phyloP scores from a whole-genome alignment of 129 eudicot species.

The Escallonia rubra region DNA sequence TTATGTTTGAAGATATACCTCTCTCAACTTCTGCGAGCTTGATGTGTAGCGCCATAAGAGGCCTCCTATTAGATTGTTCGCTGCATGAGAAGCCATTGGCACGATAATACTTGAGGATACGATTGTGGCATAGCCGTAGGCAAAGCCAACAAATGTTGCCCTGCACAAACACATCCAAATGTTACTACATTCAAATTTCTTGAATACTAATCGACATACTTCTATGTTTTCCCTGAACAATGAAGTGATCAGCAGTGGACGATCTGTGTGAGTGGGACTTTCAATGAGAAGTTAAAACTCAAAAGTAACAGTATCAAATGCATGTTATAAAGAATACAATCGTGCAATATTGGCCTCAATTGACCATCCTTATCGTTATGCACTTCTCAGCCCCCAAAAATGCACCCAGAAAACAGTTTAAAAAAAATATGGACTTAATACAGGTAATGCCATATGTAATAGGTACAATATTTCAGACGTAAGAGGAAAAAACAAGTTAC shows the following conservation, averaged over 20 bases:
- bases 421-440: not conserved
- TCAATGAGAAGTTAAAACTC: too few species aligned
- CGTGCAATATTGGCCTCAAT: too few species aligned
- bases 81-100: conserved; percentile 92
- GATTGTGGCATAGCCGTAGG: conserved; percentile 72
- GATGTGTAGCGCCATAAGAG: conserved; percentile 67
- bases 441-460: not conserved
- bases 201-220: not conserved
- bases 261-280: too few species aligned
- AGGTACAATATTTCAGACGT: too few species aligned
- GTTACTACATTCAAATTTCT: not conserved
- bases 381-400: not conserved
- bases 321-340: too few species aligned
- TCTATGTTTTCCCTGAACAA: not conserved
- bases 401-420: not conserved
- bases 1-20: conserved; percentile 7
- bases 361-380: too few species aligned
- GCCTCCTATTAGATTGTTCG: conserved; percentile 78
- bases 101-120: conserved; percentile 75
- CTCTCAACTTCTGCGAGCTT: conserved; percentile 16
- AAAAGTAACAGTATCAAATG: too few species aligned
- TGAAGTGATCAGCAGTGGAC: not conserved
- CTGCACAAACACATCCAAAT: conserved; percentile 20
- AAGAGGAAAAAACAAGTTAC: not conserved
- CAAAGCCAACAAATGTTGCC: conserved; percentile 88